Evolutionary conservation across 352 stramenopile species (phyloP).

Genomic region (Aphanomyces astaci): DNA sequence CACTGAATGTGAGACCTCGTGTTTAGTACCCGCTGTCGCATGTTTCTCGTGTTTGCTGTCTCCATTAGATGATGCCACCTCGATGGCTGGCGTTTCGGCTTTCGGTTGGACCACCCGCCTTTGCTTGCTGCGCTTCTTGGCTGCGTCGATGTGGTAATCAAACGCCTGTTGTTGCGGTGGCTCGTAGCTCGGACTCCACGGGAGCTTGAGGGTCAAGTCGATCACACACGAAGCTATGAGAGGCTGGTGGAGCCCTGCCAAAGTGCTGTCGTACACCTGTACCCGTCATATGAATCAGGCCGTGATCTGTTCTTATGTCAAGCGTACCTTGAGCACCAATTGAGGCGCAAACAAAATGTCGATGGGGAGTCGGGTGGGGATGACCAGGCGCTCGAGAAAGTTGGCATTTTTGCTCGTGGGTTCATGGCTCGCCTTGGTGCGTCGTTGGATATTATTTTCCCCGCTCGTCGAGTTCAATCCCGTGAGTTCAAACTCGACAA

Average conservation of each 20-base stretch:
- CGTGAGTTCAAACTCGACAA: slow-evolving; percentile 62
- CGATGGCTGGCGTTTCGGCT: background rate
- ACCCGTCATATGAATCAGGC: background rate
- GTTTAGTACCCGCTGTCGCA: too few species aligned
- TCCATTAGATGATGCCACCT: slow-evolving; percentile 11
- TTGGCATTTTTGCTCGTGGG: slow-evolving; percentile 60
- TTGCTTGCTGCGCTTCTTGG: background rate
- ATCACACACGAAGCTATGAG: slow-evolving; percentile 50
- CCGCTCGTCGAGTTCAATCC: slow-evolving; percentile 43
- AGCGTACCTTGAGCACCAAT: slow-evolving; percentile 51
- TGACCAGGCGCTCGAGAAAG: slow-evolving; percentile 50
- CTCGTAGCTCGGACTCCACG: slow-evolving; percentile 54
- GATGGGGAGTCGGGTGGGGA: slow-evolving; percentile 42
- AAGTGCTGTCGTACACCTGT: slow-evolving; percentile 23
- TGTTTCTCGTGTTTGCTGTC: slow-evolving; percentile 3
- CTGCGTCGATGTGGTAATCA: slow-evolving; percentile 24
- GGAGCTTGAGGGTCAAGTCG: slow-evolving; percentile 49
- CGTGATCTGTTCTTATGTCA: slow-evolving; percentile 21
- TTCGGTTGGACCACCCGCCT: background rate
- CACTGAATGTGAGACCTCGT: too few species aligned
- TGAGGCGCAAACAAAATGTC: slow-evolving; percentile 57
- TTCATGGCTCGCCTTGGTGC: slow-evolving; percentile 34
- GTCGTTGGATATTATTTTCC: slow-evolving; percentile 33
- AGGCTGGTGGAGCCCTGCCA: slow-evolving; percentile 49
- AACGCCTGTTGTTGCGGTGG: slow-evolving; percentile 35